Evolutionary conservation across 768 basidiomycete genomes (phyloP), one percentile per base, ranked within the genome.

Genomic region (Lyophyllum atratum): DNA sequence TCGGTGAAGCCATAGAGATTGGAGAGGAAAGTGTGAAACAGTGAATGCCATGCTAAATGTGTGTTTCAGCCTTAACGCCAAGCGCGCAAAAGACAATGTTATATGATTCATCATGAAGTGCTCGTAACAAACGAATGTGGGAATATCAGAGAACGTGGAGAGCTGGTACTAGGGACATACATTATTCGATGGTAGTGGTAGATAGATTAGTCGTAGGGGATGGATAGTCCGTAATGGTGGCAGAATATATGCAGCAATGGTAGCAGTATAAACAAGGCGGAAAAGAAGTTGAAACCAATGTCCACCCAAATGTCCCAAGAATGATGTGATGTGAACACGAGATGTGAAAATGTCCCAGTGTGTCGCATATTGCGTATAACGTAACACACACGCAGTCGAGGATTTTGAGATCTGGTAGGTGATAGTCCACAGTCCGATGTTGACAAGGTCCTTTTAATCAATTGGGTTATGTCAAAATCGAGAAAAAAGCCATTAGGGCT

Each of bases 121-220:
- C 46, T 47, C 46, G 54, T 33, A 14, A 45, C 28, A 37, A 54
- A 45, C n/a, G 57, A 50, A 54, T 31, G 48, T 49, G 39, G 42
- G 28, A 31, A 37, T 15, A n/a, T n/a, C n/a, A 40, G n/a, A 19
- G 11, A 40, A 40, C 2, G 39, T 19, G 39, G 17, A n/a, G 19
- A 15, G n/a, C 19, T n/a, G 2, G 17, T 19, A 19, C 17, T 31
- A 31, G 29, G 6, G 5, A 31, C 11, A 31, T 31, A 31, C 29
- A 31, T 31, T n/a, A 5, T 15, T 19, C 10, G n/a, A n/a, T n/a
- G 4, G 2, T 15, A 1, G 4, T 15, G 39, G 39, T 5, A 19
- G n/a, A n/a, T 40, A 40, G 19, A 4, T 40, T 40, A 40, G 39
- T 19, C 11, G 17, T 6, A 10, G 2, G 39, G 39, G 11, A 6